A percentile compares a stretch with the other conserved stretches of the same genome.
phyloP scores from a whole-genome alignment of 495 filamentous ascomycete genomes.

The Pyronema omphalodes region DNA sequence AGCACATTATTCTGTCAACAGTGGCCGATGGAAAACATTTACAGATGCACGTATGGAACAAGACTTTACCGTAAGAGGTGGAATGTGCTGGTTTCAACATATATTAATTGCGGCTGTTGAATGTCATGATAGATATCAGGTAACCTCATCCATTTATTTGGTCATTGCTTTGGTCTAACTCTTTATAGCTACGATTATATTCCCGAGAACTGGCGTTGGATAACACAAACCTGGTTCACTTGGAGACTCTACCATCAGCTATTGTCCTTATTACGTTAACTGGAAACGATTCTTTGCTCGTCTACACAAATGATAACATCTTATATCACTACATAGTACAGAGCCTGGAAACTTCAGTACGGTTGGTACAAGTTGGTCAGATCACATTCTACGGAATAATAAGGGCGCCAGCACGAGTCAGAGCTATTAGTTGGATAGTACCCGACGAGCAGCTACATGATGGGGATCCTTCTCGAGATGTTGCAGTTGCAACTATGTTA shows the following conservation, averaged over 20 bases:
- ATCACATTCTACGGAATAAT: conserved; percentile 96
- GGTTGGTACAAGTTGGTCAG: conserved; percentile 77
- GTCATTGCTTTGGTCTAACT: not conserved
- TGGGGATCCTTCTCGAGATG: conserved; percentile 91
- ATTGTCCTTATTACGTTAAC: conserved; percentile 72
- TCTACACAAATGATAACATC: conserved; percentile 92
- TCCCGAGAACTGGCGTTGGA: conserved; percentile 73
- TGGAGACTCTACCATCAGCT: conserved; percentile 60
- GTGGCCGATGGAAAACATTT: conserved; percentile 91
- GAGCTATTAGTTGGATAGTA: conserved; percentile 87
- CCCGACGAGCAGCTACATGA: conserved; percentile 78
- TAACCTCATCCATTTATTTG: conserved; percentile 16
- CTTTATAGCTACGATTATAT: conserved; percentile 56
- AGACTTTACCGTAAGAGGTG: conserved; percentile 77
- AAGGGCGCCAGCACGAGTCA: conserved; percentile 73
- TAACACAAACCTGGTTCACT: conserved; percentile 48
- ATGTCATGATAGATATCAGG: conserved; percentile 61
- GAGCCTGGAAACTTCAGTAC: conserved; percentile 46
- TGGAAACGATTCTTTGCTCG: conserved; percentile 83
- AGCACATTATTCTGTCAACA: conserved; percentile 88
- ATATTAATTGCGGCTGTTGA: conserved; percentile 90
- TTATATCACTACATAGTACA: conserved; percentile 85
- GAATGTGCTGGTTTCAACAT: conserved; percentile 98
- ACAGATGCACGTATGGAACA: conserved; percentile 63
- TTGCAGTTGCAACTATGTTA: conserved; percentile 79